Evolutionary conservation across 176 grass and related monocot species (phyloP), one percentile per base, ranked within the genome.

Genomic region (Hordeum vulgare): DNA sequence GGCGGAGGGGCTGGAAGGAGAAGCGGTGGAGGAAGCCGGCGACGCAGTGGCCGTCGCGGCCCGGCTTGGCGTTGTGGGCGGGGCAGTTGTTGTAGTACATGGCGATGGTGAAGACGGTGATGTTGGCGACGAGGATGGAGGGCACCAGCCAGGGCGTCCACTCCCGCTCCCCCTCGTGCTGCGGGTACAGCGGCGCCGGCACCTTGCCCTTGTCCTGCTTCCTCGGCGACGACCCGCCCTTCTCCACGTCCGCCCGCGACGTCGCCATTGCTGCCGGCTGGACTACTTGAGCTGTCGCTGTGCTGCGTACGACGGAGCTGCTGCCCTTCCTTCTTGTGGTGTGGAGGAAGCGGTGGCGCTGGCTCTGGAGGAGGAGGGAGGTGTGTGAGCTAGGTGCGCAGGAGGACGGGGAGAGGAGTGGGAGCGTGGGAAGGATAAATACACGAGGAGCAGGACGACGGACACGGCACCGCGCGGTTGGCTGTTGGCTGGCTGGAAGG

Each of bases 81-180:
- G 96, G 96, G 85, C 96, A 99, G 80, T 96, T 94, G 91, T 99
- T 99, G 75, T 66, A 71, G 90, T 99, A 99, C 96, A 99, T 99
- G 88, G 68, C 72, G 83, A 87, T 7, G 25, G 83, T 75, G 85
- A 99, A 96, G 93, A 99, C 76, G 60, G 71, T 36, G 71, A 99
- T 64, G 75, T 96, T 99, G 70, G 89, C 88, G 70, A 94, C 87
- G 69, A 99, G 63, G 77, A 95, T 80, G 82, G 62, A 45, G 11
- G 96, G 93, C 17, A 99, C 84, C 61, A 94, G 49, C 96, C 96
- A 99, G 2, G 96, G 85, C 62, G 80, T 91, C 96, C 93, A 99
- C 63, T 96, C 93, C 40, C 96, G 78, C 85, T 90, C 91, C 18
- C 84, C 85, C 76, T 85, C 93, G 92, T 94, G 86, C 85, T 88